Base-by-base conservation (phyloP, 2,329 filamentous ascomycete species). In the Bipolaris gigantea region DNA sequence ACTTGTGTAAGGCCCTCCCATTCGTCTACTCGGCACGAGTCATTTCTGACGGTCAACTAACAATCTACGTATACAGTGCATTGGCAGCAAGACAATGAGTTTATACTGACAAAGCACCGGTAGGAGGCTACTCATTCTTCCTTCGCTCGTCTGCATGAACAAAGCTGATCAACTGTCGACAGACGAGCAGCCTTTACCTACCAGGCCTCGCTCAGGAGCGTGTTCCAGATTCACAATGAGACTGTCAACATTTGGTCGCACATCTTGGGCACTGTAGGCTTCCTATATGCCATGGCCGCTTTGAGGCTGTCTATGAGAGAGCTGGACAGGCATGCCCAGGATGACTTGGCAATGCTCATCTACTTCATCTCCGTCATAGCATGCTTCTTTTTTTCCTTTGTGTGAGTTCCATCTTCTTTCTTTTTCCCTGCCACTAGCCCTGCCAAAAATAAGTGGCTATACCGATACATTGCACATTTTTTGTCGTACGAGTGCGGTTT, bases 341-440 rank as follows among this genome's bases (percentile, higher is more conserved):
- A 56, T 32, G 39, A 46, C 19, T 13, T 47, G 19, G 49, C 56
- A 3, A 15, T 59, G 1, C 15, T 43, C 19, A 47, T 35, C 30
- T 56, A 53, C 27, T 56, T 56, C 18, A 9, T 35, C 16, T 59
- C 44, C 1, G 53, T 48, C 6, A 44, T 50, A 35, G 30, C 36
- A 5, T 56, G 49, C 19, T 59, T 59, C 34, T 46, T 53, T n/a
- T 46, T 56, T 10, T 59, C 53, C 3, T 50, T 36, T 36, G 42
- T 52, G 53, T 53, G 39, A 90, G 44, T 53, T 10, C 13, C 32
- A 13, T 6, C 9, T n/a, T 32, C 8, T 5, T 38, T 43, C 25
- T 15, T 39, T 30, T 23, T n/a, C 27, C 15, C 27, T 10, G 13
- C 10, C 13, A 16, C 6, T n/a, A 9, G 3, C 16, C 6, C 13